Evolutionary conservation across 2,329 filamentous ascomycete species (phyloP).

Genomic region (Fusarium oligoseptatum): DNA sequence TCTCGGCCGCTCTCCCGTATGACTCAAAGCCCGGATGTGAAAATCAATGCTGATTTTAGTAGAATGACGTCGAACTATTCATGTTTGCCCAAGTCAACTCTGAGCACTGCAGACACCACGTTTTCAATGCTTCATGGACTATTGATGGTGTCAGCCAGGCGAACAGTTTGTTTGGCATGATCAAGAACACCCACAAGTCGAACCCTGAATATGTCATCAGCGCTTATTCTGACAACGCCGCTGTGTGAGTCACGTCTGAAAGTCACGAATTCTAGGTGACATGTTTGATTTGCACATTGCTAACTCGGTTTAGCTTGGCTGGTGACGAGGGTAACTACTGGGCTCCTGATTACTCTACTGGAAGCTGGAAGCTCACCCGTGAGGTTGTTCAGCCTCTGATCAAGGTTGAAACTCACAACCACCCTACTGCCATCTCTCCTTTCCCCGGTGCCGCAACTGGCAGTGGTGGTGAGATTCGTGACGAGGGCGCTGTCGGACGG

Average conservation of each 20-base stretch:
- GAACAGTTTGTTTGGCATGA: constrained; percentile 93
- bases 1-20: constrained; percentile 69
- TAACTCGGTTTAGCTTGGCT: constrained; percentile 45
- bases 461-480: constrained; percentile 93
- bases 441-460: constrained; percentile 95
- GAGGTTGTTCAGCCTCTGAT: constrained; percentile 89
- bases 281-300: not conserved
- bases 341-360: constrained; percentile 88
- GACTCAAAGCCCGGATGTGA: constrained; percentile 31
- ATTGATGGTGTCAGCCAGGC: constrained; percentile 88
- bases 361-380: constrained; percentile 88
- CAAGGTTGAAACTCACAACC: constrained; percentile 99
- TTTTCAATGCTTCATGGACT: constrained; percentile 97
- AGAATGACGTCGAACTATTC: constrained; percentile 91
- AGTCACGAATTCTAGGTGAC: not conserved
- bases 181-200: constrained; percentile 91
- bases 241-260: constrained; percentile 67
- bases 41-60: constrained; percentile 38
- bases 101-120: constrained; percentile 88
- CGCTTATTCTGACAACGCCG: constrained; percentile 97
- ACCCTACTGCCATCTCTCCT: constrained; percentile 94
- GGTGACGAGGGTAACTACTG: constrained; percentile 69
- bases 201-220: constrained; percentile 88
- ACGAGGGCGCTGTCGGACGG: constrained; percentile 93
- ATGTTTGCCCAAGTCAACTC: constrained; percentile 99